Percentiles rank a stretch among this genome's conserved stretches.
phyloP scores from a whole-genome alignment of 148 eudicot species.

The Pharnaceum exiguum region DNA sequence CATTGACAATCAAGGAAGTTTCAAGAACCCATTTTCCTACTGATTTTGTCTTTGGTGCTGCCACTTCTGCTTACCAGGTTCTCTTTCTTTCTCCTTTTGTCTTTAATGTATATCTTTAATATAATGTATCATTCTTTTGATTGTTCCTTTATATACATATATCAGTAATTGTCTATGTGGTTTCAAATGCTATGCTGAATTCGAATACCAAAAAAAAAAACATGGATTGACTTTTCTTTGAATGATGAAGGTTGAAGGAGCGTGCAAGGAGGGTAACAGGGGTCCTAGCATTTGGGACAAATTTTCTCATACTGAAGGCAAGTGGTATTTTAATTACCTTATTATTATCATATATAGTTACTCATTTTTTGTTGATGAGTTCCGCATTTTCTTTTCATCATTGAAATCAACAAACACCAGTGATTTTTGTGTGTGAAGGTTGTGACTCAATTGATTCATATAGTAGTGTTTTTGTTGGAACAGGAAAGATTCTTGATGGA shows the following conservation, averaged over 20 bases:
- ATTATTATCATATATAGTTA: too few species aligned
- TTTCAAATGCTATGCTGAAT: too few species aligned
- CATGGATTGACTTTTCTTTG: too few species aligned
- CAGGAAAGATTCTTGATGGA: conserved; percentile 56
- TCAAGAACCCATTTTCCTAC: conserved; percentile 63
- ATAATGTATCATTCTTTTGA: not conserved
- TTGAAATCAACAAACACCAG: not conserved
- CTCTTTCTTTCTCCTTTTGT: not conserved
- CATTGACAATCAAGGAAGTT: too few species aligned
- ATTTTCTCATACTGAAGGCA: conserved; percentile 51
- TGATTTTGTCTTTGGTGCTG: conserved; percentile 84
- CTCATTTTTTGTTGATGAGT: too few species aligned
- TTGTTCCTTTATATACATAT: too few species aligned
- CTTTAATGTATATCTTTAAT: too few species aligned
- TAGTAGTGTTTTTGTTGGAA: not conserved
- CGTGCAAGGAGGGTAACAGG: conserved; percentile 83
- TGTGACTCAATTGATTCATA: not conserved
- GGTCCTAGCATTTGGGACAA: conserved; percentile 93
- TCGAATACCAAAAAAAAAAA: too few species aligned
- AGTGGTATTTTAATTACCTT: too few species aligned
- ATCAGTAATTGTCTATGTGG: too few species aligned
- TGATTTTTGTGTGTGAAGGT: not conserved
- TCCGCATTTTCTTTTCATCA: too few species aligned
- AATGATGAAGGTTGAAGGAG: conserved; percentile 81
- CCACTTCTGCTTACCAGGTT: conserved; percentile 96